These are phyloP conservation scores for Fusarium irregulare DNA, from an alignment of 2,329 filamentous ascomycete genomes.

Conservation along the genomic window DNA sequence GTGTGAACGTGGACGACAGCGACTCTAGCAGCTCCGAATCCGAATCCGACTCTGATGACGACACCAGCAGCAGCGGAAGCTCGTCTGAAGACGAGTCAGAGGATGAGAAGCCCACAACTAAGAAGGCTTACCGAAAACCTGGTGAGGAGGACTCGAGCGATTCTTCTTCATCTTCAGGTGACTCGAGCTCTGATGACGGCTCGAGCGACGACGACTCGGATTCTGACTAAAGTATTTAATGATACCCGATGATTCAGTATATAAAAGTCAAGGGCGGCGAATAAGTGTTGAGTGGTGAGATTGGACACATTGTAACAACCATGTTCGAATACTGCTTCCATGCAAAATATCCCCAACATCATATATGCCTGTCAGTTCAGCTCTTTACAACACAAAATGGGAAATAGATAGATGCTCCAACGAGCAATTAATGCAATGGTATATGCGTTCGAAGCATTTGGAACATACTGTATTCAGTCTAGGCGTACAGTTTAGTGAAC, in stretches of 20 bases:
- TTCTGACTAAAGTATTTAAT: slow-evolving; percentile 35
- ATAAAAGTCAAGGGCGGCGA: slow-evolving; percentile 20
- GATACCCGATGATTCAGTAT: slow-evolving; percentile 22
- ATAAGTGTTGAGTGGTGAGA: slow-evolving; percentile 13
- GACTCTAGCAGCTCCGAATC: slow-evolving; percentile 54
- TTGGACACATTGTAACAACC: slow-evolving; percentile 43
- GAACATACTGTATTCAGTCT: slow-evolving; percentile 15
- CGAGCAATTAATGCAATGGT: slow-evolving; percentile 6
- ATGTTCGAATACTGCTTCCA: slow-evolving; percentile 31
- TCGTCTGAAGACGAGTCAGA: slow-evolving; percentile 50
- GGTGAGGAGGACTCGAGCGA: slow-evolving; percentile 40
- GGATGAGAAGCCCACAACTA: slow-evolving; percentile 35
- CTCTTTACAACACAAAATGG: slow-evolving; percentile 15
- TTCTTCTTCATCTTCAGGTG: slow-evolving; percentile 51
- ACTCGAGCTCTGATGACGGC: slow-evolving; percentile 50
- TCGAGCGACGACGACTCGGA: slow-evolving; percentile 41
- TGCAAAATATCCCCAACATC: slow-evolving; percentile 42
- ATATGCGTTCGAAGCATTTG: not conserved
- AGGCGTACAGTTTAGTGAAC: slow-evolving; percentile 75
- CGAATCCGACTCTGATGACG: slow-evolving; percentile 49
- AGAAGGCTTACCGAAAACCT: slow-evolving; percentile 47
- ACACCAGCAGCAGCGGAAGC: slow-evolving; percentile 51
- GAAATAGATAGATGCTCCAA: slow-evolving; percentile 13
- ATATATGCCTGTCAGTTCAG: slow-evolving; percentile 20
- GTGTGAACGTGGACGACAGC: slow-evolving; percentile 58